A percentile compares a stretch with the other conserved stretches of the same genome.
Conservation (phyloP, 768 basidiomycete species). For the Boletus fagicola region DNA sequence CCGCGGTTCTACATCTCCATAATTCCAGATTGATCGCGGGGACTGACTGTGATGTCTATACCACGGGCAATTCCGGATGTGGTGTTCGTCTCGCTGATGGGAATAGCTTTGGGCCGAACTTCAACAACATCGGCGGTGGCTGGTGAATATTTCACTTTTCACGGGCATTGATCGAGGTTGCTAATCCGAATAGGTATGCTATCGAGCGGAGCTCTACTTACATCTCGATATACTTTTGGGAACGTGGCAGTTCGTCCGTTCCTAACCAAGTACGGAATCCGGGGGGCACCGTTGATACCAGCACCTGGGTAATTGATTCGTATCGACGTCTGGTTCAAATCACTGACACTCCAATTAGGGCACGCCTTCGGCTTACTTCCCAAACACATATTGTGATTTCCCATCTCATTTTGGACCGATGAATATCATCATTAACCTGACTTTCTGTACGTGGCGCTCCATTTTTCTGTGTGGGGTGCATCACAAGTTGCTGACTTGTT, state of each 20-base stretch:
- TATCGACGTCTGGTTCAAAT: too few species aligned
- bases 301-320: slow-evolving; percentile 23
- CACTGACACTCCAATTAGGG: slow-evolving; percentile 6
- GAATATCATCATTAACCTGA: slow-evolving; percentile 23
- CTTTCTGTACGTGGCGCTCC: slow-evolving; percentile 17
- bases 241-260: slow-evolving; percentile 35
- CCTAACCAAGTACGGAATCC: slow-evolving; percentile 34
- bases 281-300: slow-evolving; percentile 19
- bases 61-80: slow-evolving; percentile 32
- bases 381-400: slow-evolving; percentile 15
- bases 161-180: neutral
- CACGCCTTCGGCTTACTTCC: slow-evolving; percentile 16
- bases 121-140: slow-evolving; percentile 40
- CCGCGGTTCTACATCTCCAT: neutral
- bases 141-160: slow-evolving; percentile 24
- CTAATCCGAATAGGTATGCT: slow-evolving; percentile 33
- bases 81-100: slow-evolving; percentile 25
- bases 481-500: neutral
- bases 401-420: slow-evolving; percentile 15
- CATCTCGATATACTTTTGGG: slow-evolving; percentile 43
- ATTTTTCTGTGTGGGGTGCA: neutral
- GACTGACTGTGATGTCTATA: slow-evolving; percentile 27
- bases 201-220: slow-evolving; percentile 29
- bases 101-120: slow-evolving; percentile 36
- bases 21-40: slow-evolving; percentile 13